Conservation (phyloP, 768 basidiomycete genomes). For the Lactifluus rugatus region DNA sequence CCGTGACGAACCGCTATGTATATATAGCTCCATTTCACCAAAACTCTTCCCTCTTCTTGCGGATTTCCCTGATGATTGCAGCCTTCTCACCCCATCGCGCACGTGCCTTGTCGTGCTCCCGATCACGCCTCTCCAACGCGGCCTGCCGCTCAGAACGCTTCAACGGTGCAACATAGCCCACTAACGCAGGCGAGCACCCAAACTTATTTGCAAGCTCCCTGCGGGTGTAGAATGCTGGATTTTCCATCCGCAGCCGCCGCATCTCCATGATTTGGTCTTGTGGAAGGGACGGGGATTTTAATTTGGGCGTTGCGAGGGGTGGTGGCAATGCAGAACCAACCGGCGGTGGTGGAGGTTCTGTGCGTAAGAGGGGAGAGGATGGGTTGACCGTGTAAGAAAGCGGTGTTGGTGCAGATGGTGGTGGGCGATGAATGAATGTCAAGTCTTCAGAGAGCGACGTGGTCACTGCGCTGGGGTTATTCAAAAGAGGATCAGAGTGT, state of each 20-base stretch:
- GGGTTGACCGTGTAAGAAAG: slow-evolving; percentile 61
- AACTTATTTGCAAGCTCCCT: slow-evolving; percentile 67
- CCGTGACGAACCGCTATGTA: background rate
- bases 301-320: slow-evolving; percentile 14
- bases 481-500: slow-evolving; percentile 16
- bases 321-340: slow-evolving; percentile 23
- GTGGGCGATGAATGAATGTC: slow-evolving; percentile 81
- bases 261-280: slow-evolving; percentile 48
- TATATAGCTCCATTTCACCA: slow-evolving; percentile 42
- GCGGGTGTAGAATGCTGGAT: slow-evolving; percentile 54
- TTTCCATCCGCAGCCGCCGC: slow-evolving; percentile 42
- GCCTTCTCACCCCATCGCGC: slow-evolving; percentile 67
- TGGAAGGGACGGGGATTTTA: slow-evolving; percentile 34
- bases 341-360: slow-evolving; percentile 24
- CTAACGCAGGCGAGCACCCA: slow-evolving; percentile 58
- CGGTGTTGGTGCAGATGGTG: slow-evolving; percentile 66
- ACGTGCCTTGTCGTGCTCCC: slow-evolving; percentile 36
- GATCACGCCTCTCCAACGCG: slow-evolving; percentile 36
- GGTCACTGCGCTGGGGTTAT: slow-evolving; percentile 3
- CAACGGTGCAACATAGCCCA: slow-evolving; percentile 54
- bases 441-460: slow-evolving; percentile 33
- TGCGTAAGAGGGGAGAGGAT: slow-evolving; percentile 56
- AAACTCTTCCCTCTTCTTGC: slow-evolving; percentile 54
- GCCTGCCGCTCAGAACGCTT: slow-evolving; percentile 39
- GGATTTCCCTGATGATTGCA: slow-evolving; percentile 49